A percentile compares a stretch with the other conserved stretches of the same genome.
Evolutionary conservation across 2,329 filamentous ascomycete species (phyloP).

Genomic region (Dryadomyces quercivorus): DNA sequence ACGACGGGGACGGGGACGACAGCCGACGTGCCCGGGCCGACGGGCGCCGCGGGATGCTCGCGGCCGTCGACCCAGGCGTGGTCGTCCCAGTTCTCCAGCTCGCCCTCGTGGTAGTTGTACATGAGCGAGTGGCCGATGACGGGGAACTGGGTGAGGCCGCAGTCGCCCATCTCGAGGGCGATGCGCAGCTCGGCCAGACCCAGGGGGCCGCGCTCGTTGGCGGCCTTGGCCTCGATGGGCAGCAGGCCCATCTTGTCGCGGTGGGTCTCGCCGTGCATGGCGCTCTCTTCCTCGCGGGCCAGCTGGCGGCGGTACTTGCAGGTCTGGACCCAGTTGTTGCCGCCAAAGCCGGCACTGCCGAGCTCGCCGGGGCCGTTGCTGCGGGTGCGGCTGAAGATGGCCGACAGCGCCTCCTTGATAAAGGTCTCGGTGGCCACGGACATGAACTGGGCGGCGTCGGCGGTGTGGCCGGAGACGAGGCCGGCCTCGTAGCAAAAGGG

Average conservation of each 20-base stretch:
- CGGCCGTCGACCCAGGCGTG: constrained; percentile 39
- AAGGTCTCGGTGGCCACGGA: constrained; percentile 54
- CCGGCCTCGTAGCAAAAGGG: constrained; percentile 58
- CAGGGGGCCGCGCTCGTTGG: constrained; percentile 57
- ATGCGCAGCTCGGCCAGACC: constrained; percentile 69
- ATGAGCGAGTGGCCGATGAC: constrained; percentile 59
- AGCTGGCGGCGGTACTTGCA: constrained; percentile 65
- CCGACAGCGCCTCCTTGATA: constrained; percentile 52
- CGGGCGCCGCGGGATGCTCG: constrained; percentile 8
- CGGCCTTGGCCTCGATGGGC: constrained; percentile 68
- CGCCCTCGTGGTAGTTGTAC: constrained; percentile 61
- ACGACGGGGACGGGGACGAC: background rate
- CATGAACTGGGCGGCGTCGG: constrained; percentile 52
- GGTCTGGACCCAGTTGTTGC: constrained; percentile 64
- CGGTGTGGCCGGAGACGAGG: constrained; percentile 43
- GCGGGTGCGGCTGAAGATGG: constrained; percentile 51
- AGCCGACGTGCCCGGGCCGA: background rate
- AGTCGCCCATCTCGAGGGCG: constrained; percentile 63
- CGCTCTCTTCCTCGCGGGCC: constrained; percentile 61
- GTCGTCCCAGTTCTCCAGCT: constrained; percentile 55
- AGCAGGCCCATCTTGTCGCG: constrained; percentile 67
- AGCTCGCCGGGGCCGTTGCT: constrained; percentile 53
- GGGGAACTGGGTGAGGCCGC: constrained; percentile 66
- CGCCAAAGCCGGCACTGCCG: constrained; percentile 50
- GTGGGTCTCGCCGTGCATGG: constrained; percentile 58